phyloP scores from a whole-genome alignment of 2,329 filamentous ascomycete species.

The Rachicladosporium sp. region DNA sequence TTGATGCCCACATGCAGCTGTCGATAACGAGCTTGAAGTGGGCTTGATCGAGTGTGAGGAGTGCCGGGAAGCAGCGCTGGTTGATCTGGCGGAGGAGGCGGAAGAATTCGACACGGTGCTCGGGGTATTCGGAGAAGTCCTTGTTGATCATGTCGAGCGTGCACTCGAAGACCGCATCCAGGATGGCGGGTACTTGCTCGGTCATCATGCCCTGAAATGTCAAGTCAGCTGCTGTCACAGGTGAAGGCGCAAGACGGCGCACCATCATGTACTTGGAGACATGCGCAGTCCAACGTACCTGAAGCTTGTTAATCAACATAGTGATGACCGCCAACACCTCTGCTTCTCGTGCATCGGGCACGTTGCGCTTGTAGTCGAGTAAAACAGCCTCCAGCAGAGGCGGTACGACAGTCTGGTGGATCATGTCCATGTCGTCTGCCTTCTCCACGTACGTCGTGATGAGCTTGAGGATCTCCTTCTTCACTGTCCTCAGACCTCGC shows the following conservation, averaged over 20 bases:
- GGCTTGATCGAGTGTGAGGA: slow-evolving; percentile 84
- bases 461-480: slow-evolving; percentile 97
- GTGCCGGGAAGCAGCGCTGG: slow-evolving; percentile 86
- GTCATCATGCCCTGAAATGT: slow-evolving; percentile 72
- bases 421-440: slow-evolving; percentile 87
- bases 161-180: slow-evolving; percentile 98
- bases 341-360: slow-evolving; percentile 86
- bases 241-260: slow-evolving; percentile 11
- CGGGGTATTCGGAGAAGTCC: slow-evolving; percentile 97
- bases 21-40: slow-evolving; percentile 99
- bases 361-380: slow-evolving; percentile 93
- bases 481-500: slow-evolving; percentile 88
- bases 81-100: slow-evolving; percentile 94
- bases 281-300: slow-evolving; percentile 57
- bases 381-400: slow-evolving; percentile 86
- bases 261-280: slow-evolving; percentile 37
- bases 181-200: slow-evolving; percentile 91
- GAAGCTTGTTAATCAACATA: slow-evolving; percentile 89
- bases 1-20: slow-evolving; percentile 99
- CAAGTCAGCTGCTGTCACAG: slow-evolving; percentile 18
- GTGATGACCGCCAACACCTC: slow-evolving; percentile 97
- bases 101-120: slow-evolving; percentile 99
- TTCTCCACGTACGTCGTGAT: slow-evolving; percentile 98
- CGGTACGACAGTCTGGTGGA: slow-evolving; percentile 90
- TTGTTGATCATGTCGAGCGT: slow-evolving; percentile 99